Evolutionary conservation across 805 yeast species (phyloP).

Genomic region (Candida wancherniae): DNA sequence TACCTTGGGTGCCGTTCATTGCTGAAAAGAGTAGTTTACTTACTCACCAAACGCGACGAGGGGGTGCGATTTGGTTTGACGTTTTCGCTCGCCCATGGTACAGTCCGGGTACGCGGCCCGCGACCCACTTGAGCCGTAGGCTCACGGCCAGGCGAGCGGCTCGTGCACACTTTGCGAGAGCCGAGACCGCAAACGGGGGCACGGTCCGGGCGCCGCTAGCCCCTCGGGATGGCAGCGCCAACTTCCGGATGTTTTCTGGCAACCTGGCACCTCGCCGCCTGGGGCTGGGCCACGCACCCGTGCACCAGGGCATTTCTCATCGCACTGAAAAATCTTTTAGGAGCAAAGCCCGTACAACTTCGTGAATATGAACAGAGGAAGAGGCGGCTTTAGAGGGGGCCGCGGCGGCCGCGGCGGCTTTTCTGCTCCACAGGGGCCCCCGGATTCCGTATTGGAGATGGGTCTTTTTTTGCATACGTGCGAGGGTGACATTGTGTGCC

Average conservation of each 20-base stretch:
- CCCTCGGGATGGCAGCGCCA: too few species aligned
- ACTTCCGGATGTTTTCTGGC: too few species aligned
- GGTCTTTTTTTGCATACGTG: slow-evolving; percentile 88
- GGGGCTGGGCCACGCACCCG: slow-evolving; percentile 9
- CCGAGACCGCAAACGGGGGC: too few species aligned
- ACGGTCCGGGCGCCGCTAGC: too few species aligned
- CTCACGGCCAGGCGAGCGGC: too few species aligned
- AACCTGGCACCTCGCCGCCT: not conserved
- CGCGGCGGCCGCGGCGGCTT: slow-evolving; percentile 72
- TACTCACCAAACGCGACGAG: too few species aligned
- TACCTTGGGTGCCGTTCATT: too few species aligned
- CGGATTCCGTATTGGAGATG: slow-evolving; percentile 91
- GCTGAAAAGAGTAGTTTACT: not conserved
- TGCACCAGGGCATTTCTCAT: slow-evolving; percentile 16
- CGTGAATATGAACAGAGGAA: slow-evolving; percentile 48
- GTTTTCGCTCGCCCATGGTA: too few species aligned
- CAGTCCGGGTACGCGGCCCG: too few species aligned
- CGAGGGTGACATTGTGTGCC: slow-evolving; percentile 96
- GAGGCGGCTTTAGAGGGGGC: slow-evolving; percentile 51
- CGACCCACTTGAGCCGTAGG: too few species aligned
- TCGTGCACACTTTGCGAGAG: too few species aligned
- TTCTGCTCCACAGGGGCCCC: slow-evolving; percentile 84
- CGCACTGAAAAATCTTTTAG: slow-evolving; percentile 16
- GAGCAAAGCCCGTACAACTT: slow-evolving; percentile 3
- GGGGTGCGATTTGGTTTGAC: too few species aligned